Base-by-base conservation (phyloP, 2,329 filamentous ascomycete species). In the Penicillium sp. region DNA sequence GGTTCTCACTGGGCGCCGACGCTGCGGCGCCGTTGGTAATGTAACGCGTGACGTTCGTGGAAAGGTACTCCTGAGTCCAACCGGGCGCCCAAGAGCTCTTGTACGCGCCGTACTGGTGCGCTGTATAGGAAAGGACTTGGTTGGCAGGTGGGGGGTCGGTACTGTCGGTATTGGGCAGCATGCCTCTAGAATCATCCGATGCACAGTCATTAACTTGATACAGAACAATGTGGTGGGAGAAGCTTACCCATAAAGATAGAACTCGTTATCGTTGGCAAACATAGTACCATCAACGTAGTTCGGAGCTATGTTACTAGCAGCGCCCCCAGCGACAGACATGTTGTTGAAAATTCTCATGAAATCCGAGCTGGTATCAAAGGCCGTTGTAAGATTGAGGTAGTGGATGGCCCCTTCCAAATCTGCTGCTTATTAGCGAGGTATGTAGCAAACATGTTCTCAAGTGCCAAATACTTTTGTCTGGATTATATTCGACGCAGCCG, bases 1-100 rank as follows among this genome's bases (percentile, higher is more conserved):
- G 79, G 58, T 89, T 86, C 68, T 90, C 87, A 0, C 86, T 89
- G 0, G 87, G 86, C 0, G 82, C 84, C 40, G 77, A 88, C 10
- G 79, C 84, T 0, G 79, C 81, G 2, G 81, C 87, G 16, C 88
- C 87, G 59, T 81, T 84, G 0, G 85, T 82, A 19, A 90, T 62
- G 61, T 87, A 89, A 45, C 82, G 77, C 18, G 81, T 88, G 5
- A 87, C 67, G 7, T 64, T 69, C 3, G 71, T 58, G 2, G 78
- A 68, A 1, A 87, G 74, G 1, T 66, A 61, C 0, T 65, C 65
- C 8, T 71, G 61, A 3, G 72, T 34, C 56, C 83, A 84, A 5
- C 36, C 77, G 0, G 74, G 64, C 4, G 1, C 58, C 58, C 67
- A 10, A 10, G 46, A 40, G 32, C 76, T 60, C 0, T 71, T 59